phyloP scores from a whole-genome alignment of 1,284 basidiomycete species.

The Sporisorium reilianum region DNA sequence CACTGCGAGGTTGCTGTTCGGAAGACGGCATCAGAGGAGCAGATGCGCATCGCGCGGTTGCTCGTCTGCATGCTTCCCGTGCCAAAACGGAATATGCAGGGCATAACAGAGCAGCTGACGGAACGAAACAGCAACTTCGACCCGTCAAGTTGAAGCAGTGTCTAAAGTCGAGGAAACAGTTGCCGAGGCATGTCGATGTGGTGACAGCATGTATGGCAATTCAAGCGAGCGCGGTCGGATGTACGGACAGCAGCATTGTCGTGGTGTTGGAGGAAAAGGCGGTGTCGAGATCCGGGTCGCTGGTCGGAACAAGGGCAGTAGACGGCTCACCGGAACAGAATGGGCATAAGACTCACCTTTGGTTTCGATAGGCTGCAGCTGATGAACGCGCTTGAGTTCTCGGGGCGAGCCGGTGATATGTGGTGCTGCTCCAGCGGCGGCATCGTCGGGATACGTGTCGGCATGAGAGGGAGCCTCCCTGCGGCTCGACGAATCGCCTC shows the following conservation, averaged over 20 bases:
- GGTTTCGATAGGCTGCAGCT: conserved; percentile 42
- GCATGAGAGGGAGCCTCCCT: conserved; percentile 9
- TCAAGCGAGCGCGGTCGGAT: not conserved
- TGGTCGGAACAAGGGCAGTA: conserved; percentile 8
- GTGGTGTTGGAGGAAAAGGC: not conserved
- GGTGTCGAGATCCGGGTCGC: not conserved
- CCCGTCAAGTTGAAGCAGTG: too few relatives aligned
- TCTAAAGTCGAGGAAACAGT: not conserved
- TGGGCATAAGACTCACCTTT: conserved; percentile 41
- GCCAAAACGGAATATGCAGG: too few relatives aligned
- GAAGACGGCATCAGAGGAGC: too few relatives aligned
- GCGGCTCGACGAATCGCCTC: conserved; percentile 27
- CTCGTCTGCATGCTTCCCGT: too few relatives aligned
- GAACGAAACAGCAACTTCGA: too few relatives aligned
- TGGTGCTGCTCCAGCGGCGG: conserved; percentile 2
- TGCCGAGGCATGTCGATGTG: not conserved
- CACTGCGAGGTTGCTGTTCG: too few relatives aligned
- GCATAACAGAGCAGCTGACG: too few relatives aligned
- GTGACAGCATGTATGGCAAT: not conserved
- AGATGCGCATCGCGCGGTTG: too few relatives aligned
- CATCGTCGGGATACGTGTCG: conserved; percentile 10
- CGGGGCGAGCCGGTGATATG: conserved; percentile 18
- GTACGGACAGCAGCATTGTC: not conserved
- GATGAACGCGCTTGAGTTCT: conserved; percentile 27
- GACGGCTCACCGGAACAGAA: conserved; percentile 3